Evolutionary conservation across 306 rosid genomes (phyloP).

Genomic region (Crataegus laevigata): DNA sequence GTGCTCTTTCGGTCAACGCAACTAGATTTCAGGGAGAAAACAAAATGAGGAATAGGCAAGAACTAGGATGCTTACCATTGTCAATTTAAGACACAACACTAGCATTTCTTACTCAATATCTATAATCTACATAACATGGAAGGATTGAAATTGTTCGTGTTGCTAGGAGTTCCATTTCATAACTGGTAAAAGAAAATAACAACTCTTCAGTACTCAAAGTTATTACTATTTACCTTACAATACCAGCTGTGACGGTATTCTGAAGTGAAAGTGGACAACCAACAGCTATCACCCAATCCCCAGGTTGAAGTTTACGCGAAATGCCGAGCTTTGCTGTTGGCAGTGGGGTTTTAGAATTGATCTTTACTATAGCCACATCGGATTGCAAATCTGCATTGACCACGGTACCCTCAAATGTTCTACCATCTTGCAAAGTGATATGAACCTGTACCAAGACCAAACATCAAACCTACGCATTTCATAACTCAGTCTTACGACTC

Average conservation of each 20-base stretch:
- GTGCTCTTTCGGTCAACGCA: conserved; percentile 90
- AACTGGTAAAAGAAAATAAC: neutral
- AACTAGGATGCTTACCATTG: neutral
- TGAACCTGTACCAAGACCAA: conserved; percentile 43
- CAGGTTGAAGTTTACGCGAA: conserved; percentile 76
- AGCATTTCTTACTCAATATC: too few species aligned
- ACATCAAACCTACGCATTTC: neutral
- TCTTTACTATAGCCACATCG: conserved; percentile 81
- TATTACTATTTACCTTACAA: conserved; percentile 48
- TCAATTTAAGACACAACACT: neutral
- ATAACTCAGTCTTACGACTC: neutral
- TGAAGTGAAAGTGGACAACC: conserved; percentile 91
- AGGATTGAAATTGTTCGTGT: neutral
- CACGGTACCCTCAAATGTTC: conserved; percentile 72
- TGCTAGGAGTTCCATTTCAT: neutral
- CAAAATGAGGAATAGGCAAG: neutral
- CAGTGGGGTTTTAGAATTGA: conserved; percentile 69
- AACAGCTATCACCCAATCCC: conserved; percentile 85
- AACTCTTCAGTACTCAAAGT: neutral
- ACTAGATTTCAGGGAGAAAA: conserved; percentile 23
- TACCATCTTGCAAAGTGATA: conserved; percentile 86
- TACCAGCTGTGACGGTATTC: conserved; percentile 92
- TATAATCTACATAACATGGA: neutral
- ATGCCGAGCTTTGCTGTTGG: conserved; percentile 78
- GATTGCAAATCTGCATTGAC: conserved; percentile 77